Base-by-base conservation (phyloP, 331 rosid genomes). In the Quercus lobata region DNA sequence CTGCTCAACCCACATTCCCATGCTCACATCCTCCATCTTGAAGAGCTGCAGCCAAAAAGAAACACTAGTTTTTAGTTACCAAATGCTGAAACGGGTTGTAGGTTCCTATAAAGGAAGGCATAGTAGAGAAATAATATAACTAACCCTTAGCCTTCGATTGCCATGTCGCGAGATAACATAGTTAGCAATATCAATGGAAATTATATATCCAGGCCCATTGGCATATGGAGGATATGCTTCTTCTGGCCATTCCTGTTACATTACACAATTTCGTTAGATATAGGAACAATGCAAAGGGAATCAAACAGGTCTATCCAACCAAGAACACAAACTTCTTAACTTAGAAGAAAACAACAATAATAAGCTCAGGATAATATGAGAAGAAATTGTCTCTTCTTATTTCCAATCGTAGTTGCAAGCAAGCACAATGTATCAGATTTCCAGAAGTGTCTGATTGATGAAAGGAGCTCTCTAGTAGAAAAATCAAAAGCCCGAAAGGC, bases 21-120 rank as follows among this genome's bases (percentile, higher is more conserved):
- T 89, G 94, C 99, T 95, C 83, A 95, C 99, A 85, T 95, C 99
- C 80, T 95, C 99, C 99, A 95, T 95, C 87, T 95, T 95, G 81
- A 95, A 95, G 19, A 93, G 92, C 98, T 95, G 90, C 76, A 70
- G 80, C 70, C 58, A 77, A 6, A 85, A 76, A 78, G 32, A 82
- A 79, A 80, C 6, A 52, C 1, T 19, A 60, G 54, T 41, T 62
- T 81, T 76, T 79, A 34, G 3, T 76, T 14, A 71, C 74, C 81
- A 57, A n/a, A 3, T 34, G 7, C 41, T 17, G 24, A 68, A 49
- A 12, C 18, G 2, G 52, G 17, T 2, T 6, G 72, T 3, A 4
- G 35, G 21, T 17, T 2, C 24, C 49, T 19, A 3, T 2, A 9
- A 12, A 69, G 15, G 55, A 22, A 37, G n/a, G 27, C 71, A 82